Conservation (phyloP, 2,329 filamentous ascomycete species). For the Cercospora sp. region DNA sequence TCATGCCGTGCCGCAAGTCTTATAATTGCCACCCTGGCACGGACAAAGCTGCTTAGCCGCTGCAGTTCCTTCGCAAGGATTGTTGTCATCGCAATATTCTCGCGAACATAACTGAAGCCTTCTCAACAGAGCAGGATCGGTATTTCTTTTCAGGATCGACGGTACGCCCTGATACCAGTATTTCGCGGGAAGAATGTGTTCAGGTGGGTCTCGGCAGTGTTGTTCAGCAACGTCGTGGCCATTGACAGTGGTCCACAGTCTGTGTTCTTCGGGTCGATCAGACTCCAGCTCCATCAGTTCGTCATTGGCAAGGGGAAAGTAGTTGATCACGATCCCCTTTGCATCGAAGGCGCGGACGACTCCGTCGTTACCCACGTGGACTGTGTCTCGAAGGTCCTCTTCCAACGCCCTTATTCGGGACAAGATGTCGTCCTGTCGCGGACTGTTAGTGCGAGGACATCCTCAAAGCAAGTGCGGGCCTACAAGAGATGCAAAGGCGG, state of each 20-base stretch:
- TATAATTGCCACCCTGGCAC: neutral
- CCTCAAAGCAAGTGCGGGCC: neutral
- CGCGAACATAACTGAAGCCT: neutral
- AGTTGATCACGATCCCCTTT: conserved; percentile 24
- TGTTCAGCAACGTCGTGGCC: neutral
- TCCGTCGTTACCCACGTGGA: conserved; percentile 28
- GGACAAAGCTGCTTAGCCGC: neutral
- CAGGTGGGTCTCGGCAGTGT: neutral
- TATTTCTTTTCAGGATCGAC: neutral
- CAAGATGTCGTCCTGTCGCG: neutral
- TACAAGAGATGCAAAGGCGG: neutral
- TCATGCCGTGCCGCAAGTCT: neutral
- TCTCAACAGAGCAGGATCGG: neutral
- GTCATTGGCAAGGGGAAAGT: conserved; percentile 19
- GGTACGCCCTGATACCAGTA: neutral
- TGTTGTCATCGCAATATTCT: neutral
- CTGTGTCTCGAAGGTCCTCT: neutral
- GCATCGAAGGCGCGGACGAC: conserved; percentile 26
- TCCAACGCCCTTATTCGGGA: neutral
- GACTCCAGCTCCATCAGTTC: conserved; percentile 15
- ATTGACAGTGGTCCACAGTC: neutral
- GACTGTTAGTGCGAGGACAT: neutral
- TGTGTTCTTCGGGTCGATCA: neutral
- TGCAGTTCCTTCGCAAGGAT: neutral
- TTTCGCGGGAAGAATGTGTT: neutral